Evolutionary conservation across 345 rosid genomes (phyloP).

Genomic region (Lepidium didymum): DNA sequence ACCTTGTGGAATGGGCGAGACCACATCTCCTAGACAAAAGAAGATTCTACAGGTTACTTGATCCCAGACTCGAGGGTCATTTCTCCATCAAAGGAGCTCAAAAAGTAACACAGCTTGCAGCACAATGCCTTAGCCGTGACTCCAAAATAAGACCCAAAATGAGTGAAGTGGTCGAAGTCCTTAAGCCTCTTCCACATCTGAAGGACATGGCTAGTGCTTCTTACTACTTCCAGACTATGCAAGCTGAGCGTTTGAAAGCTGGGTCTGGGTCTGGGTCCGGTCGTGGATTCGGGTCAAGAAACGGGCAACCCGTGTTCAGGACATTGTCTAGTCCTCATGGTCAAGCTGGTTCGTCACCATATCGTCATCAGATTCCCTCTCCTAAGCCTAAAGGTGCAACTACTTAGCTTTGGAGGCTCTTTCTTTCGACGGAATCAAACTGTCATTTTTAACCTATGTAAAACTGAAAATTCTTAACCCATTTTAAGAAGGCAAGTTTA

Average conservation of each 20-base stretch:
- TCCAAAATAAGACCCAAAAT: slow-evolving; percentile 78
- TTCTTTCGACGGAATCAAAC: not conserved
- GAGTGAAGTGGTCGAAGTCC: slow-evolving; percentile 73
- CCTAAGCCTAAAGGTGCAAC: slow-evolving; percentile 32
- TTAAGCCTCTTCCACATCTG: slow-evolving; percentile 65
- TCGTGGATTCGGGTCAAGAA: slow-evolving; percentile 30
- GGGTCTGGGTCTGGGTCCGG: slow-evolving; percentile 25
- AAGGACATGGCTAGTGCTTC: slow-evolving; percentile 86
- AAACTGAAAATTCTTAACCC: slow-evolving; percentile 12
- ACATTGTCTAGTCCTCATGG: slow-evolving; percentile 33
- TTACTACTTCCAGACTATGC: slow-evolving; percentile 67
- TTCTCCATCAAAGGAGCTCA: slow-evolving; percentile 77
- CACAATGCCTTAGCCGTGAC: slow-evolving; percentile 73
- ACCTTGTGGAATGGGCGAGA: slow-evolving; percentile 80
- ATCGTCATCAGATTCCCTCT: slow-evolving; percentile 33
- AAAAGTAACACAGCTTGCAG: slow-evolving; percentile 71
- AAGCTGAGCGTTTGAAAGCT: slow-evolving; percentile 42
- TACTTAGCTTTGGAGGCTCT: slow-evolving; percentile 9
- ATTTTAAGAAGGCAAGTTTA: not conserved
- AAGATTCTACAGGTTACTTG: slow-evolving; percentile 66
- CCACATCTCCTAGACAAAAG: slow-evolving; percentile 76
- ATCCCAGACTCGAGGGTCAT: slow-evolving; percentile 77
- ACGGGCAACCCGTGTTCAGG: slow-evolving; percentile 26
- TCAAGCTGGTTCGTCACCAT: slow-evolving; percentile 21
- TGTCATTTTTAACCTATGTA: slow-evolving; percentile 9